These are phyloP conservation scores for Tolypocladium pustulatum DNA, from an alignment of 2,329 filamentous ascomycete genomes.

Conservation along the genomic window DNA sequence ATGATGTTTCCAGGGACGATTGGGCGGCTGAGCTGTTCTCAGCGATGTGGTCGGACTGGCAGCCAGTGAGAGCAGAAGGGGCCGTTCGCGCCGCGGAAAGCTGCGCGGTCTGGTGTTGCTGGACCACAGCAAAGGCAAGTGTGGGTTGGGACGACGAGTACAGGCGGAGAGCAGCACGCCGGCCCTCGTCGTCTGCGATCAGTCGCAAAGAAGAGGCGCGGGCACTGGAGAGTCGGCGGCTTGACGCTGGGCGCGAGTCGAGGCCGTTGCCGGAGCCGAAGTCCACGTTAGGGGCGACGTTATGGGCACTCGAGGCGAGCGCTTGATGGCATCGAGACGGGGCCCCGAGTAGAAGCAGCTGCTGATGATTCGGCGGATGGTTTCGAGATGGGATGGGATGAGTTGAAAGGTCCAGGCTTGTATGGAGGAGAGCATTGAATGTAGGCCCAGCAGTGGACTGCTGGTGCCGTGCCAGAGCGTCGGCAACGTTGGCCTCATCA, in stretches of 20 bases:
- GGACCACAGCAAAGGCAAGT: neutral
- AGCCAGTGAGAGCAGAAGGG: neutral
- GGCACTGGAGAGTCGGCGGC: neutral
- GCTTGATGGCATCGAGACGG: neutral
- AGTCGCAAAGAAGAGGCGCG: neutral
- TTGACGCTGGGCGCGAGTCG: neutral
- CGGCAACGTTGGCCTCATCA: neutral
- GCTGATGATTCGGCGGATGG: neutral
- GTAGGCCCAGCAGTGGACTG: neutral
- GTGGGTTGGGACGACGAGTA: neutral
- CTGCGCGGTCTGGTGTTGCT: neutral
- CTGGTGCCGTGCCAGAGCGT: neutral
- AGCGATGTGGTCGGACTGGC: neutral
- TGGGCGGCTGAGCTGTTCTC: neutral
- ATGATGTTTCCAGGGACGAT: neutral
- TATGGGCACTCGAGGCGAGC: neutral
- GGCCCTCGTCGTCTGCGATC: neutral
- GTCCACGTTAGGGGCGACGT: neutral
- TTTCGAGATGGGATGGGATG: neutral
- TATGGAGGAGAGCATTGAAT: neutral
- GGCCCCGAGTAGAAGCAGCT: neutral
- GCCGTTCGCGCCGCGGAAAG: neutral
- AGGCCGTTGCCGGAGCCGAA: neutral
- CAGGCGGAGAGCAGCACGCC: neutral
- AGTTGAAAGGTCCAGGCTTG: neutral